Conservation (phyloP, 2,329 filamentous ascomycete species). For the Diaporthe longicolla region DNA sequence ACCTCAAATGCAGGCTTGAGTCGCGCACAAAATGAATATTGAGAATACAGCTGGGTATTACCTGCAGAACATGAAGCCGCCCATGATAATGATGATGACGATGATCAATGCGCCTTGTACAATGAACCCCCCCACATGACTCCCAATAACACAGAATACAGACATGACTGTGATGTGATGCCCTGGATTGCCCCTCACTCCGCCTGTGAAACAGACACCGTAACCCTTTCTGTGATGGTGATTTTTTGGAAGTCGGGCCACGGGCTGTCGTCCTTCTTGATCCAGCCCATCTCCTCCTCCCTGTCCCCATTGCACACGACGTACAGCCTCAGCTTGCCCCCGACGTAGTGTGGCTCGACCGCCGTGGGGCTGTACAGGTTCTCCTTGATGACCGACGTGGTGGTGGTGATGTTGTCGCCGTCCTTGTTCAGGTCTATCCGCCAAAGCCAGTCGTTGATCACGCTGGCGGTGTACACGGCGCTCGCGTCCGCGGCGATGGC, state of each 20-base stretch:
- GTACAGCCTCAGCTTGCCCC: constrained; percentile 4
- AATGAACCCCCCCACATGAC: neutral
- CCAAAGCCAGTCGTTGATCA: constrained; percentile 28
- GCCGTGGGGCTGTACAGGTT: constrained; percentile 37
- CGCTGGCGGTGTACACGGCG: constrained; percentile 22
- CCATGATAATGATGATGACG: constrained; percentile 2
- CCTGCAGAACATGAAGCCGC: neutral
- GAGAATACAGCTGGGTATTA: constrained; percentile 23
- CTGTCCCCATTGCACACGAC: constrained; percentile 36
- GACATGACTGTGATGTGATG: neutral
- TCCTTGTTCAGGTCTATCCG: constrained; percentile 24
- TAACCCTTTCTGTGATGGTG: constrained; percentile 25
- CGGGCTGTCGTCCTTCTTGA: constrained; percentile 27
- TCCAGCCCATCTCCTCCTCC: constrained; percentile 29
- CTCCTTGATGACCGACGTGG: constrained; percentile 20
- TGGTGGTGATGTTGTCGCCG: constrained; percentile 17
- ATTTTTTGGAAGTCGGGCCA: constrained; percentile 25
- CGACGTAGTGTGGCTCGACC: neutral
- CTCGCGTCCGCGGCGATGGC: constrained; percentile 27
- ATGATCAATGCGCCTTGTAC: neutral
- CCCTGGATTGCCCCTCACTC: neutral
- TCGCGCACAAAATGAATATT: neutral
- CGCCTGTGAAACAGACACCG: constrained; percentile 2
- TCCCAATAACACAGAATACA: neutral
- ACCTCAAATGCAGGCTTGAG: neutral